Percentiles rank a stretch among this genome's conserved stretches.
These are phyloP conservation scores for Penicillium mononematosum DNA, from an alignment of 495 filamentous ascomycete genomes.

Conservation along the genomic window DNA sequence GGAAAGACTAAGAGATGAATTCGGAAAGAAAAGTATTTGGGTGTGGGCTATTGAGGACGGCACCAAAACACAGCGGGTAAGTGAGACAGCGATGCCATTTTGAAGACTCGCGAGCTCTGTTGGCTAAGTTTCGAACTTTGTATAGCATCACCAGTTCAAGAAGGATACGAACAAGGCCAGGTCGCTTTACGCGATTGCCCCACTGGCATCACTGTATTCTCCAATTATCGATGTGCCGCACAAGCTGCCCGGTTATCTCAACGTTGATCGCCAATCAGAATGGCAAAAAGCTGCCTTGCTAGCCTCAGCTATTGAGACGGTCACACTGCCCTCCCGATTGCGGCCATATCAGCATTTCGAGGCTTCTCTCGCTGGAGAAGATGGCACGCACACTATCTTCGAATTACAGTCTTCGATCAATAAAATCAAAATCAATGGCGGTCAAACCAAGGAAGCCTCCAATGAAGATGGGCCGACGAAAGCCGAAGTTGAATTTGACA, in stretches of 20 bases:
- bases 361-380: conserved; percentile 66
- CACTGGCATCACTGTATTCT: conserved; percentile 73
- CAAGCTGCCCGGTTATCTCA: conserved; percentile 57
- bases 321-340: conserved; percentile 73
- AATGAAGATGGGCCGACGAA: conserved; percentile 21
- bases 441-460: conserved; percentile 14
- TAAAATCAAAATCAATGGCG: conserved; percentile 20
- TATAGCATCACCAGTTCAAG: conserved; percentile 44
- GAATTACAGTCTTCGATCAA: conserved; percentile 60
- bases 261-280: conserved; percentile 61
- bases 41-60: conserved; percentile 77
- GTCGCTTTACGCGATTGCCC: conserved; percentile 62
- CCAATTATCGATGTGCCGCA: conserved; percentile 66
- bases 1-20: conserved; percentile 83
- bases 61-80: conserved; percentile 57
- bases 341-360: conserved; percentile 61
- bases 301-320: conserved; percentile 73
- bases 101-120: neutral
- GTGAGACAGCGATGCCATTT: conserved; percentile 19
- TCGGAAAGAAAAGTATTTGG: conserved; percentile 81
- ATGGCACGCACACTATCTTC: conserved; percentile 75
- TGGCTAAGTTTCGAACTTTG: conserved; percentile 12
- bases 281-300: conserved; percentile 85
- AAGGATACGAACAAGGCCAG: conserved; percentile 67
- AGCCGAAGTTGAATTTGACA: conserved; percentile 49